phyloP scores from a whole-genome alignment of 164 flowering plant genomes.

The Protea cynaroides region DNA sequence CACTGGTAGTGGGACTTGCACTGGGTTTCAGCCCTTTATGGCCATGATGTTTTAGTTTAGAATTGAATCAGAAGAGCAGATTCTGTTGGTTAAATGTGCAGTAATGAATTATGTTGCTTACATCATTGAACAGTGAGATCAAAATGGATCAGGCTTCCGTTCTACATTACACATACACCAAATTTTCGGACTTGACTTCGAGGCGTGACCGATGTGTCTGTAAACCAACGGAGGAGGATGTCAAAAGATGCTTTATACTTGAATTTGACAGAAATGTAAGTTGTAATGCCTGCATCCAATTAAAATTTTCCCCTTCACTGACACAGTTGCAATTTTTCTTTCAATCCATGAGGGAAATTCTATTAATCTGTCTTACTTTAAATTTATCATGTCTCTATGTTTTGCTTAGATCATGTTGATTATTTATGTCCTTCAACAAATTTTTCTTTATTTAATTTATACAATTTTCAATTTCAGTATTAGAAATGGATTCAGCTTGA shows the following conservation, averaged over 20 bases:
- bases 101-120: neutral
- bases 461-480: no score
- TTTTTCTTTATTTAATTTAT: no score
- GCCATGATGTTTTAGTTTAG: no score
- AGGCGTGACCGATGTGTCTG: constrained; percentile 98
- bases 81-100: neutral
- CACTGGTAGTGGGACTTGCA: no score
- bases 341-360: no score
- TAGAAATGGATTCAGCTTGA: no score
- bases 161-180: constrained; percentile 86
- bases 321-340: no score
- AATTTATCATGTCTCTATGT: no score
- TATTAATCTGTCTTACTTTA: no score
- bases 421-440: no score
- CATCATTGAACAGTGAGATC: constrained; percentile 56
- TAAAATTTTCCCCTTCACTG: neutral
- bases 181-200: constrained; percentile 94
- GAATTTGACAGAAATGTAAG: constrained; percentile 97
- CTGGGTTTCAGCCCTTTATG: no score
- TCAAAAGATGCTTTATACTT: constrained; percentile 96
- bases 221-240: constrained; percentile 96
- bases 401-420: no score
- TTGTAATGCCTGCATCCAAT: constrained; percentile 5
- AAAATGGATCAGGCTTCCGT: constrained; percentile 96
- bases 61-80: neutral